These are phyloP conservation scores for Ensete glaucum DNA, from an alignment of 176 grass and related monocot species.

Conservation along the genomic window DNA sequence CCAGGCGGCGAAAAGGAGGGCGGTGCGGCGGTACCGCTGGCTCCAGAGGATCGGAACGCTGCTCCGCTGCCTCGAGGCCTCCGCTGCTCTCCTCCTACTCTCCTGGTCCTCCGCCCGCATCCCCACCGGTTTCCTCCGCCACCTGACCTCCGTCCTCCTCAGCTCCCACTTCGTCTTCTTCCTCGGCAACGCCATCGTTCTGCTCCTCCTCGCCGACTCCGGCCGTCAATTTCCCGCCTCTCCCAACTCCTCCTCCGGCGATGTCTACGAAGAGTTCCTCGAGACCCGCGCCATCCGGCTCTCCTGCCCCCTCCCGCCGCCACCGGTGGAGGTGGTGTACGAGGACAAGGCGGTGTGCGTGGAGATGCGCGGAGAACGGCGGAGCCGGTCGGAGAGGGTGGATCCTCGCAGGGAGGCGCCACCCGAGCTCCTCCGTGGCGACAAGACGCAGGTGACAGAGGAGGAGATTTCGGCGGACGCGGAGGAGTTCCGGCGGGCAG, in stretches of 20 bases:
- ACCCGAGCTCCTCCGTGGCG: slow-evolving; percentile 45
- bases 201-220: slow-evolving; percentile 61
- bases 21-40: slow-evolving; percentile 3
- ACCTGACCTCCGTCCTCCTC: slow-evolving; percentile 36
- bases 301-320: background rate
- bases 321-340: slow-evolving; percentile 6
- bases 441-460: slow-evolving; percentile 26
- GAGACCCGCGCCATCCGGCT: background rate
- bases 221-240: slow-evolving; percentile 4
- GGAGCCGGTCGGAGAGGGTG: background rate
- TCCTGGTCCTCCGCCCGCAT: slow-evolving; percentile 47
- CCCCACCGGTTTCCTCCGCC: slow-evolving; percentile 30
- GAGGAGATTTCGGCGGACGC: slow-evolving; percentile 29
- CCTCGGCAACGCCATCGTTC: slow-evolving; percentile 74
- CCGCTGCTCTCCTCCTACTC: slow-evolving; percentile 39
- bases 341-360: slow-evolving; percentile 36
- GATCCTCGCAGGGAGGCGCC: background rate
- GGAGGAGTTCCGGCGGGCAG: slow-evolving; percentile 56
- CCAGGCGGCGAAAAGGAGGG: background rate
- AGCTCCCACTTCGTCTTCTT: slow-evolving; percentile 54
- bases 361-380: background rate
- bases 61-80: slow-evolving; percentile 55
- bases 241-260: background rate
- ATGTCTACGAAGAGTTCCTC: background rate
- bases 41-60: slow-evolving; percentile 14